Evolutionary conservation across 2,329 filamentous ascomycete genomes (phyloP), one percentile per base, ranked within the genome.

Genomic region (Chrysoporthe deuterocubensis): DNA sequence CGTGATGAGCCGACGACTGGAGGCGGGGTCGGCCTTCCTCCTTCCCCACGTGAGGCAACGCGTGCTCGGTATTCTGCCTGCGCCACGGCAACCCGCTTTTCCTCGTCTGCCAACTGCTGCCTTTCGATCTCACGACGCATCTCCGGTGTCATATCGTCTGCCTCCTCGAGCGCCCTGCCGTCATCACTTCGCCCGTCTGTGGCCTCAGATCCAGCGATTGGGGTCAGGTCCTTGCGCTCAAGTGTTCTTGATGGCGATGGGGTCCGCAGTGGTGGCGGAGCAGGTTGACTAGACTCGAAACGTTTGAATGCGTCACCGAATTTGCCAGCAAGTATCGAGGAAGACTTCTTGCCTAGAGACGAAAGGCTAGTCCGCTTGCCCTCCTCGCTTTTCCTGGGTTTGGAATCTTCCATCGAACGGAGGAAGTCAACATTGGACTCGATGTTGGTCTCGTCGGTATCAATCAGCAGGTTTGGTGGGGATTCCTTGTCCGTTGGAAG

Each of bases 221-320:
- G 91, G 16, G 90, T 91, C 48, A 91, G 80, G 73, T 79, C 84
- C 78, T 78, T 83, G 69, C 75, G 84, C 71, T 80, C 84, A 40
- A 78, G 73, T 64, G 83, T 82, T 72, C 83, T 84, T 37, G 82
- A 78, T 4, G 84, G 85, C 5, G 85, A 86, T 1, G 84, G 81
- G 16, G 82, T 82, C 46, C 83, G 80, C 7, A 73, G 75, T n/a
- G 72, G 76, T 18, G 73, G 74, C 13, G 72, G 71, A 67, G 73
- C 71, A 74, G 75, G 78, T 9, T 69, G 65, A 68, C 83, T 86
- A 34, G 82, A 84, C 77, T 99, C 96, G 73, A 98, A 98, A 6
- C 92, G 87, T 75, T 95, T 93, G 81, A 98, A 97, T 3, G 95
- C 94, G 74, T 97, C 94, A 0, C 94, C 93, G 77, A 98, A 97